Percentiles rank a stretch among this genome's conserved stretches.
These are phyloP conservation scores for Termitomyces sp. DNA, from an alignment of 768 basidiomycete genomes.

Conservation along the genomic window DNA sequence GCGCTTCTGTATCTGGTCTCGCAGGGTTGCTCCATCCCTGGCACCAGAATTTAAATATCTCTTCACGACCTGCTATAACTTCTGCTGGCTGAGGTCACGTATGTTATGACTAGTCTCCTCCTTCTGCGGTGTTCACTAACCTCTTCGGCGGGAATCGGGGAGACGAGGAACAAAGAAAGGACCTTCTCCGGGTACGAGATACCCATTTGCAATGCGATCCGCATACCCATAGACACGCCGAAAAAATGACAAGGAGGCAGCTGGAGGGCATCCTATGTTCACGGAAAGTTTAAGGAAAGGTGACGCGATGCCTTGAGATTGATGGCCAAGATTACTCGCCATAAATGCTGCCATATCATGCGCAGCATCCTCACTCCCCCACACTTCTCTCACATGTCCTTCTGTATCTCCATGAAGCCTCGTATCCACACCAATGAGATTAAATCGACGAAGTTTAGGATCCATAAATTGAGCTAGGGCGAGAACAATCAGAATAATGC, in stretches of 20 bases:
- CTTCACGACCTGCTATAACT: slow-evolving; percentile 29
- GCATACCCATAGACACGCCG: slow-evolving; percentile 33
- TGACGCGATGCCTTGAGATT: too few relatives aligned
- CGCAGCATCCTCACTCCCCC: slow-evolving; percentile 25
- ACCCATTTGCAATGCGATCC: slow-evolving; percentile 28
- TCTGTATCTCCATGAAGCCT: slow-evolving; percentile 29
- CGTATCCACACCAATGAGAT: slow-evolving; percentile 30
- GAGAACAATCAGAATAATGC: neutral
- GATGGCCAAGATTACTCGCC: too few relatives aligned
- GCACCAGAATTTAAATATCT: slow-evolving; percentile 20
- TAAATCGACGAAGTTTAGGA: slow-evolving; percentile 30
- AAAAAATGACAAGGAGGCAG: slow-evolving; percentile 35
- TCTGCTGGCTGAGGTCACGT: slow-evolving; percentile 23
- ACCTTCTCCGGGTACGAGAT: slow-evolving; percentile 29
- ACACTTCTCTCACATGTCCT: slow-evolving; percentile 21
- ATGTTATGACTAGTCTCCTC: neutral
- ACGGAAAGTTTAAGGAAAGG: too few relatives aligned
- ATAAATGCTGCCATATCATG: slow-evolving; percentile 32
- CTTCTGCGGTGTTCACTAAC: slow-evolving; percentile 12
- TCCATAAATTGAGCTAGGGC: slow-evolving; percentile 11
- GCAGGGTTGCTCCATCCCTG: slow-evolving; percentile 5
- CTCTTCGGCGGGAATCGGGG: slow-evolving; percentile 31
- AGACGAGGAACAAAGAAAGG: slow-evolving; percentile 31
- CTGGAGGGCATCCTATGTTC: slow-evolving; percentile 27
- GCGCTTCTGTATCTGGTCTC: neutral